A percentile compares a stretch with the other conserved stretches of the same genome.
Evolutionary conservation across 768 basidiomycete genomes (phyloP).

Genomic region (Mycena epipterygia): DNA sequence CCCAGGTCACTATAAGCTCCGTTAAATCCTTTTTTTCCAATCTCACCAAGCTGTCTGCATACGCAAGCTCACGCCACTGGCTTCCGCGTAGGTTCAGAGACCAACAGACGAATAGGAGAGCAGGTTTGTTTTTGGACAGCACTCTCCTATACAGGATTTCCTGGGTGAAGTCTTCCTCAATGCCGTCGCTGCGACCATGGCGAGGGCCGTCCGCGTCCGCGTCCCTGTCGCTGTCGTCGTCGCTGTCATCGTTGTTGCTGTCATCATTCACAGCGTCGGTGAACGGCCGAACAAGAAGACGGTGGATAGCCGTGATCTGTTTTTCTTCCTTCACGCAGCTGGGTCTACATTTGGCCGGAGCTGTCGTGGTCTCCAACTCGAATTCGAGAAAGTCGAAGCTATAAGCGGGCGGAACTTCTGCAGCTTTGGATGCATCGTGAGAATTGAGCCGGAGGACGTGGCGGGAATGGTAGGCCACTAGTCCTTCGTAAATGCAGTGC

Average conservation of each 20-base stretch:
- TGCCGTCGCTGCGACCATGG: neutral
- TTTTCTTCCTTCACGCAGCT: neutral
- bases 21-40: neutral
- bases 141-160: neutral
- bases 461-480: constrained; percentile 33
- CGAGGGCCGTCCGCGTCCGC: neutral
- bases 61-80: neutral
- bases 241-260: neutral
- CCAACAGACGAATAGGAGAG: constrained; percentile 16
- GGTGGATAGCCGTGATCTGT: neutral
- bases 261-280: neutral
- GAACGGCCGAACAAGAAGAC: constrained; percentile 1
- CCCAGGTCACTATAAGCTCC: constrained; percentile 5
- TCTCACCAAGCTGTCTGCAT: neutral
- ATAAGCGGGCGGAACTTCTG: neutral
- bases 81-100: neutral
- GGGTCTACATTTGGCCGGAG: neutral
- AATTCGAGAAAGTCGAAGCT: neutral
- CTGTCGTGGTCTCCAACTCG: neutral
- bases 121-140: neutral
- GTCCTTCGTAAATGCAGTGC: constrained; percentile 43
- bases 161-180: neutral
- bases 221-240: neutral
- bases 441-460: constrained; percentile 27
- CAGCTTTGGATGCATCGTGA: neutral